These are phyloP conservation scores for Rutstroemia sp. DNA, from an alignment of 2,329 filamentous ascomycete species.

Conservation along the genomic window DNA sequence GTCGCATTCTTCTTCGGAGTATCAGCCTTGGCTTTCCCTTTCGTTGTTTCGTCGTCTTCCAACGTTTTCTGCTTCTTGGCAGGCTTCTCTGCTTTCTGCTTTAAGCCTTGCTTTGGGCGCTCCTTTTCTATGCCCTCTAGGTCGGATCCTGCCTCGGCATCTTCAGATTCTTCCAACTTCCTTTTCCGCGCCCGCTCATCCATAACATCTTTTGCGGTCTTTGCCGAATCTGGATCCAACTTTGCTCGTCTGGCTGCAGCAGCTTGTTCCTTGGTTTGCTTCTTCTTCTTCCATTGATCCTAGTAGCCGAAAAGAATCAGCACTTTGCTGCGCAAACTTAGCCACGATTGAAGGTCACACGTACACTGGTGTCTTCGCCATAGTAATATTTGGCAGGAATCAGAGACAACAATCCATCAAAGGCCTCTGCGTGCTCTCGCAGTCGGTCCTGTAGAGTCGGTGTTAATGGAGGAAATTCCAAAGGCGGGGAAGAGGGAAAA, in stretches of 20 bases:
- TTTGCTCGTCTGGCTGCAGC: conserved; percentile 78
- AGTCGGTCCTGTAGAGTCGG: conserved; percentile 39
- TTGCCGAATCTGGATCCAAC: conserved; percentile 82
- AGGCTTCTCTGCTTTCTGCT: conserved; percentile 34
- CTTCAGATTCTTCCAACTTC: conserved; percentile 60
- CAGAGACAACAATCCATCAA: conserved; percentile 54
- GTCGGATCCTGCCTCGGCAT: conserved; percentile 27
- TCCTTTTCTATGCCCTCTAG: conserved; percentile 48
- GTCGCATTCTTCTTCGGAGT: conserved; percentile 32
- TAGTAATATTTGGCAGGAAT: conserved; percentile 69
- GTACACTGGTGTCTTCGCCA: conserved; percentile 59
- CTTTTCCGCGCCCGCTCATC: conserved; percentile 78
- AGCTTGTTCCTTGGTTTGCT: conserved; percentile 88
- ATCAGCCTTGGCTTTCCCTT: conserved; percentile 19
- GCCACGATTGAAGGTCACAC: conserved; percentile 27
- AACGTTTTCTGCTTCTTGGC: conserved; percentile 49
- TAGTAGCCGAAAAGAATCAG: conserved; percentile 32
- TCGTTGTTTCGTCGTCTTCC: conserved; percentile 1
- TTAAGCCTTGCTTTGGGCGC: conserved; percentile 58
- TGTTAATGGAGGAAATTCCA: conserved; percentile 9
- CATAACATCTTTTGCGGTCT: conserved; percentile 89
- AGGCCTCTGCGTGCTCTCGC: conserved; percentile 35
- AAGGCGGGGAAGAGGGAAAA: conserved; percentile 18
- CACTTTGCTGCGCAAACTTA: conserved; percentile 1
- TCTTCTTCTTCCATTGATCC: conserved; percentile 93